Conservation (phyloP, 257 asterid genomes). For the Cordia subcordata region DNA sequence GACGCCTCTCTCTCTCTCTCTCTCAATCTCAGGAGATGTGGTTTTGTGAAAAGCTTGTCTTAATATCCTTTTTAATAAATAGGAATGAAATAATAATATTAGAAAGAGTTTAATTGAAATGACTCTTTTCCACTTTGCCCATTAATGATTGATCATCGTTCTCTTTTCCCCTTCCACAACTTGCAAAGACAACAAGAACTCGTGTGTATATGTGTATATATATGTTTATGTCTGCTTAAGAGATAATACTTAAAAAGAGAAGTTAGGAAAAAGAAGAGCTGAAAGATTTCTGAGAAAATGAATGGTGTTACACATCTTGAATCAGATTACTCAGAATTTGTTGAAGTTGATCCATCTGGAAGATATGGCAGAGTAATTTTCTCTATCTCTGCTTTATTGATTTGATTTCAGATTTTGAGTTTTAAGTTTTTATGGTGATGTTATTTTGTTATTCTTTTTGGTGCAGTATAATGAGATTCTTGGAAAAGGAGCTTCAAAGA, state of each 20-base stretch:
- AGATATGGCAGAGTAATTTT: constrained; percentile 47
- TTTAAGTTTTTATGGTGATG: constrained; percentile 6
- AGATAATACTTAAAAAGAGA: neutral
- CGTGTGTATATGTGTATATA: neutral
- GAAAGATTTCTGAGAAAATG: constrained; percentile 23
- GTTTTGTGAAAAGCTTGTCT: constrained; percentile 18
- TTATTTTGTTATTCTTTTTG: neutral
- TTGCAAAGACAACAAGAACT: neutral
- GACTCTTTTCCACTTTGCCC: constrained; percentile 14
- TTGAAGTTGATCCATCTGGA: constrained; percentile 54
- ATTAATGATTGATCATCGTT: neutral
- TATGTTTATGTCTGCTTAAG: constrained; percentile 5
- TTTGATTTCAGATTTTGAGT: constrained; percentile 2
- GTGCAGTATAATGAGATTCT: constrained; percentile 46
- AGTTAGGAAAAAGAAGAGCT: constrained; percentile 1
- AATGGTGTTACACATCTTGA: constrained; percentile 30
- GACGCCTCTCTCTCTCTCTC: neutral
- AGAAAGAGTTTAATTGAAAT: too few relatives aligned
- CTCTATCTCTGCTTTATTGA: neutral
- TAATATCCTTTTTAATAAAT: constrained; percentile 6
- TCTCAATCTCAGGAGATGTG: neutral
- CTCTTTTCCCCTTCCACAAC: neutral
- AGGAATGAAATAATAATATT: too few relatives aligned
- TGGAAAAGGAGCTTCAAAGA: constrained; percentile 54
- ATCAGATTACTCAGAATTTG: constrained; percentile 37